These are phyloP conservation scores for Cucurbita moschata DNA, from an alignment of 306 rosid genomes.

Conservation along the genomic window DNA sequence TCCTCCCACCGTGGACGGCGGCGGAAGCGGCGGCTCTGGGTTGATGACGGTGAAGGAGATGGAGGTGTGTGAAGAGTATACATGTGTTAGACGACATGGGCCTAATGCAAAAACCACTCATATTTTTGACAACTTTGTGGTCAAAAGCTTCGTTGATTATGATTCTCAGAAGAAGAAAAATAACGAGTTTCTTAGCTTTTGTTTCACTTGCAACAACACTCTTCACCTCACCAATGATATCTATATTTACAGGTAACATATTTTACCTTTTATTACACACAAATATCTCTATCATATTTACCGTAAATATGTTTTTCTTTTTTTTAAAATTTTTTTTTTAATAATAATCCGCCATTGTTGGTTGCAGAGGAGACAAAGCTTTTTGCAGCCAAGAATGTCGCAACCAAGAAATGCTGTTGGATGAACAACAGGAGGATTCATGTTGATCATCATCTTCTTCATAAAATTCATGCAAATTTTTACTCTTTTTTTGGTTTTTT, in stretches of 20 bases:
- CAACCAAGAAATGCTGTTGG: constrained; percentile 59
- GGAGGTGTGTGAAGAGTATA: constrained; percentile 74
- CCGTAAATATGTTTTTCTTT: no score
- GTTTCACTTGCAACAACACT: constrained; percentile 65
- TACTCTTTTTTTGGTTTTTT: background rate
- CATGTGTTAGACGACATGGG: constrained; percentile 68
- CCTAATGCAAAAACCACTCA: constrained; percentile 67
- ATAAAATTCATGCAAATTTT: background rate
- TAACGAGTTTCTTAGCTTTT: constrained; percentile 46
- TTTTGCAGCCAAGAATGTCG: constrained; percentile 84
- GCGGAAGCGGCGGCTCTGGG: background rate
- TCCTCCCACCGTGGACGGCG: background rate
- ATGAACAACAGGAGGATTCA: constrained; percentile 24
- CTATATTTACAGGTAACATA: constrained; percentile 53
- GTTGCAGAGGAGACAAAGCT: constrained; percentile 78
- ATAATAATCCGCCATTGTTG: background rate
- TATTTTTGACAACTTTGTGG: constrained; percentile 63
- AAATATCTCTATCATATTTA: no score
- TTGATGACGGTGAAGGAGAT: constrained; percentile 39
- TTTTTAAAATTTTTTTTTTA: background rate
- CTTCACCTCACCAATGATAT: constrained; percentile 70
- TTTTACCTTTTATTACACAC: no score
- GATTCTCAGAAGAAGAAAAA: background rate
- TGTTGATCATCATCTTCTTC: background rate
- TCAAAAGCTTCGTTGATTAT: constrained; percentile 24